Evolutionary conservation across 306 rosid genomes (phyloP), one percentile per base, ranked within the genome.

Genomic region (Quercus parvula): DNA sequence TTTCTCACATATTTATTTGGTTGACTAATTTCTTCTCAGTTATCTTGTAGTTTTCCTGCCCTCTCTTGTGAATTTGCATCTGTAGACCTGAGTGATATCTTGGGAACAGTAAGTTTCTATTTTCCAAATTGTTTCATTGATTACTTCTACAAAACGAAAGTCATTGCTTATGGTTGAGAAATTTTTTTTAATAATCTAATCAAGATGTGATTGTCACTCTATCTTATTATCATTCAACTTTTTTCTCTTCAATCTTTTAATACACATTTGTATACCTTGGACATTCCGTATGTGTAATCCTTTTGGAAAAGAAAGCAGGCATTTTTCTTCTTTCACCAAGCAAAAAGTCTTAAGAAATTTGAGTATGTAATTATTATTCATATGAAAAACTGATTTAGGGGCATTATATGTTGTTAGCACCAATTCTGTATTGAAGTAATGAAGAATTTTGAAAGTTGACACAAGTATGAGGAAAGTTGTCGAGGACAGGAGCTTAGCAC

Each of bases 1-100:
- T 41, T 70, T 79, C 70, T 76, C 63, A 74, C 77, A 52, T 18
- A 38, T 44, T 54, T 27, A 57, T 67, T 54, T 67, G 55, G n/a
- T 56, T 86, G 71, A 71, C 82, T 84, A 73, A 85, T 85, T 57
- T 70, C 69, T 30, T 55, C 75, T 78, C 41, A 51, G 77, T 84
- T 84, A 33, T 85, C 73, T 70, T 89, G 94, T 81, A 95, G 99
- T 87, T 92, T 92, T 79, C 97, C 96, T 77, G 89, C 93, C 31
- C 99, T 95, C 61, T 91, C 99, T 52, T 95, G 99, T 82, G 99
- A 95, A 85, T 95, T 95, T 88, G 98, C 98, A 78, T 90, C 99
- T 25, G 86, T 95, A 64, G 99, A 95, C 75, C 88, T 95, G 86
- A 87, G 91, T 77, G 99, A 95, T 46, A 90, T 95, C 85, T 81